Percentiles rank a stretch among this genome's conserved stretches.
These are phyloP conservation scores for Aspergillus persii DNA, from an alignment of 2,329 filamentous ascomycete genomes.

Conservation along the genomic window DNA sequence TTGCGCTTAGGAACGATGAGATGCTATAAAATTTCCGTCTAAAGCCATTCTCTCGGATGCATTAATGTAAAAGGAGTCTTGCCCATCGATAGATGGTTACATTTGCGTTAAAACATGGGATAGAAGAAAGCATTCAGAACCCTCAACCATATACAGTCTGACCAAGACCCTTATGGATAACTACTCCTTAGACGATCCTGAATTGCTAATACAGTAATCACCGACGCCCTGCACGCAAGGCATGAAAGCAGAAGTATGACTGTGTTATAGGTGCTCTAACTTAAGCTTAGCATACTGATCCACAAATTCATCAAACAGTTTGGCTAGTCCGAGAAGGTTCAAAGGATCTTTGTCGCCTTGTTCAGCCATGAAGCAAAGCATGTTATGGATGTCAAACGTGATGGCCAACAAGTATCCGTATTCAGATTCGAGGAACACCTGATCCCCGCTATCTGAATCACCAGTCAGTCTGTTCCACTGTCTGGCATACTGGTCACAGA, in stretches of 20 bases:
- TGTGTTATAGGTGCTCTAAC: not conserved
- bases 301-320: conserved; percentile 3
- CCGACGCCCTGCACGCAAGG: no score
- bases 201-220: no score
- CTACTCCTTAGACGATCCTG: no score
- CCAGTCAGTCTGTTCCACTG: conserved; percentile 1
- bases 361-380: conserved; percentile 1
- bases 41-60: no score
- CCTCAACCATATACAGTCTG: no score
- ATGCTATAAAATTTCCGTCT: no score
- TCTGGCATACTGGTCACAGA: not conserved
- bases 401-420: conserved; percentile 1
- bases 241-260: not conserved
- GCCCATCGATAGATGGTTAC: no score
- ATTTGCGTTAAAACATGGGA: no score
- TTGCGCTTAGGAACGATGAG: no score
- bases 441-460: not conserved
- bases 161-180: no score
- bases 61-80: no score
- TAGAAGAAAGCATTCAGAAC: no score
- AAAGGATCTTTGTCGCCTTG: not conserved
- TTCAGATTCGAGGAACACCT: conserved; percentile 1
- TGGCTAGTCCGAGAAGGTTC: not conserved
- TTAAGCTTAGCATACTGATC: not conserved
- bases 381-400: conserved; percentile 1